Conservation (phyloP, 2,329 filamentous ascomycete genomes). For the Neopestalotiopsis clavispora region DNA sequence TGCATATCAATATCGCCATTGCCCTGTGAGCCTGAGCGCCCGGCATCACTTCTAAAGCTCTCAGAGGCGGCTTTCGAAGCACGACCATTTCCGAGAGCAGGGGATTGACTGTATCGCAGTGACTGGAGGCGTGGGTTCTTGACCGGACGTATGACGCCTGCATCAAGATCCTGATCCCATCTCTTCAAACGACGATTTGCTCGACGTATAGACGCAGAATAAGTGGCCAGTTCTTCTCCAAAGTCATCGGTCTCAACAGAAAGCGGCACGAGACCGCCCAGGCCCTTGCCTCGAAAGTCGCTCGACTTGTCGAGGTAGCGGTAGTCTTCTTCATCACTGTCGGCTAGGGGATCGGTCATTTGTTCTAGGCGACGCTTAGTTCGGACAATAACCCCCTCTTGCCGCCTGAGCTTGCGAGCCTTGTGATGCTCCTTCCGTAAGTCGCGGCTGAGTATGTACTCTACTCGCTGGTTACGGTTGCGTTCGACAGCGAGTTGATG, state of each 20-base stretch:
- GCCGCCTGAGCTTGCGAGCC: constrained; percentile 64
- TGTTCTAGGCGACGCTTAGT: constrained; percentile 67
- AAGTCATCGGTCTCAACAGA: constrained; percentile 71
- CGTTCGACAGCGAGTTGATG: constrained; percentile 83
- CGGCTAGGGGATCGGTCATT: constrained; percentile 60
- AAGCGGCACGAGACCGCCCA: constrained; percentile 69
- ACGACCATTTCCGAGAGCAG: constrained; percentile 34
- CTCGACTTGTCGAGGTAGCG: constrained; percentile 37
- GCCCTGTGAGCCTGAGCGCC: constrained; percentile 29
- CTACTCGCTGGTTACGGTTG: constrained; percentile 79
- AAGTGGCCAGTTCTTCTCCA: constrained; percentile 73
- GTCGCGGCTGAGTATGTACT: constrained; percentile 79
- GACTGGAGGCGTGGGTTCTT: constrained; percentile 43
- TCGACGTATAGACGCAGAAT: constrained; percentile 69
- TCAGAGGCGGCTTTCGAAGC: constrained; percentile 17
- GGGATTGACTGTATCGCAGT: constrained; percentile 30
- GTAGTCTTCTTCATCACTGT: constrained; percentile 65
- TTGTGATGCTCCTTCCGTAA: constrained; percentile 69
- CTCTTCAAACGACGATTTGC: constrained; percentile 68
- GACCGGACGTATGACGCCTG: constrained; percentile 51
- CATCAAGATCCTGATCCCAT: constrained; percentile 62
- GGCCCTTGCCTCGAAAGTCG: constrained; percentile 59
- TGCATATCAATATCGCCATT: constrained; percentile 50
- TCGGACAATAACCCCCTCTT: constrained; percentile 70
- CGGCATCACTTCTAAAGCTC: constrained; percentile 21